Evolutionary conservation across 345 rosid genomes (phyloP).

Genomic region (Acer campestre): DNA sequence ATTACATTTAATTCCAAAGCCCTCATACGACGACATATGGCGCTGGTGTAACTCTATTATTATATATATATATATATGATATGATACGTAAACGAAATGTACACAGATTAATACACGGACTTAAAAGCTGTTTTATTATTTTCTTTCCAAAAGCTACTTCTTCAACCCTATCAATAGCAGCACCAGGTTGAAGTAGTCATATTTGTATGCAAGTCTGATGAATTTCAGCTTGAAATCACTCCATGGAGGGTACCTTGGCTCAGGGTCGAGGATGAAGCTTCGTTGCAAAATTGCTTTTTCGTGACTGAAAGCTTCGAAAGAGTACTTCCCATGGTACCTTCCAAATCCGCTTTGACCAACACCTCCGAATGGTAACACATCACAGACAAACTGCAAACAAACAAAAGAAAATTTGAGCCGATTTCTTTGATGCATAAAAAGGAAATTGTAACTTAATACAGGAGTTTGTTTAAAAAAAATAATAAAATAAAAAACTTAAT

Average conservation of each 20-base stretch:
- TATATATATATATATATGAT: too few relatives aligned
- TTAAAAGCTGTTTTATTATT: not conserved
- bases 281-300: slow-evolving; percentile 80
- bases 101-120: not conserved
- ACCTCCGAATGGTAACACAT: slow-evolving; percentile 83
- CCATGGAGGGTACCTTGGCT: slow-evolving; percentile 89
- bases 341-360: slow-evolving; percentile 85
- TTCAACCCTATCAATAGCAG: slow-evolving; percentile 63
- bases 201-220: slow-evolving; percentile 52
- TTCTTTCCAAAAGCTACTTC: not conserved
- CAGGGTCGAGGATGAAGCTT: slow-evolving; percentile 62
- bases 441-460: too few relatives aligned
- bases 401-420: not conserved
- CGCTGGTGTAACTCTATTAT: too few relatives aligned
- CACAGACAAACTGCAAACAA: slow-evolving; percentile 60
- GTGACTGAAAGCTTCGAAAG: slow-evolving; percentile 92
- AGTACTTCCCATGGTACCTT: slow-evolving; percentile 90
- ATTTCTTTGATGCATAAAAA: not conserved
- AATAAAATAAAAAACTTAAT: too few relatives aligned
- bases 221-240: slow-evolving; percentile 69
- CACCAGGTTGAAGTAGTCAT: slow-evolving; percentile 54
- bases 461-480: too few relatives aligned
- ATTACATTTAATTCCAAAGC: too few relatives aligned
- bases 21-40: too few relatives aligned
- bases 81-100: not conserved